These are phyloP conservation scores for Thoreauomyces humboldtii DNA, from an alignment of 192 early-diverging fungal genomes.

Conservation along the genomic window DNA sequence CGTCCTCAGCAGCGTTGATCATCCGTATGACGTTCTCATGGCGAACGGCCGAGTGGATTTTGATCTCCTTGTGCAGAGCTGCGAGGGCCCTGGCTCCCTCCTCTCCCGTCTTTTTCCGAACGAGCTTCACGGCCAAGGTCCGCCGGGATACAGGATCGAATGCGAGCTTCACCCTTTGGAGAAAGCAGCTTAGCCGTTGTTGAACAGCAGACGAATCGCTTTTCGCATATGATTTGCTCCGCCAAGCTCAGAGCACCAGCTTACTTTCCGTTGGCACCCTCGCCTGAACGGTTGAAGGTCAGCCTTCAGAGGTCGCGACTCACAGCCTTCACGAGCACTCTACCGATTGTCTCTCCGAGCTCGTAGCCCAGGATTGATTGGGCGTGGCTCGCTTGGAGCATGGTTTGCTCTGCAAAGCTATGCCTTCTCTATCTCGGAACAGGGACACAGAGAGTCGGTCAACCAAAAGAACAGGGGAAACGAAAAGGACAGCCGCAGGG, in stretches of 20 bases:
- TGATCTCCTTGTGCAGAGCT: constrained; percentile 53
- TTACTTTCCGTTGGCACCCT: constrained; percentile 45
- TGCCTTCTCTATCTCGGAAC: too few relatives aligned
- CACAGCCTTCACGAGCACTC: too few relatives aligned
- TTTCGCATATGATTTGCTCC: too few relatives aligned
- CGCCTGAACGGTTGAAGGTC: too few relatives aligned
- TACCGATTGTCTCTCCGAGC: constrained; percentile 38
- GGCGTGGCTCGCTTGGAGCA: constrained; percentile 16
- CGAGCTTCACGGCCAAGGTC: constrained; percentile 58
- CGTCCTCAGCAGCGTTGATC: constrained; percentile 48
- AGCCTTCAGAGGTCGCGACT: too few relatives aligned
- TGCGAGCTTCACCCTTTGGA: constrained; percentile 52
- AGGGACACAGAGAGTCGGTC: too few relatives aligned
- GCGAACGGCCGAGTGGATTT: constrained; percentile 45
- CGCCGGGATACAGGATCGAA: constrained; percentile 41
- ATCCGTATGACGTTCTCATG: constrained; percentile 62
- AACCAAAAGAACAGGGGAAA: too few relatives aligned
- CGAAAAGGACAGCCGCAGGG: too few relatives aligned
- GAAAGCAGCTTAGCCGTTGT: background rate
- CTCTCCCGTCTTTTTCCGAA: constrained; percentile 40
- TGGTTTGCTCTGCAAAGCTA: too few relatives aligned
- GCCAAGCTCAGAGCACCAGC: background rate
- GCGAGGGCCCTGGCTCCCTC: constrained; percentile 25
- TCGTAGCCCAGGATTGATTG: constrained; percentile 22
- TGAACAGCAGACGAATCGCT: background rate